phyloP scores from a whole-genome alignment of 208 protist genomes.

The Blastocrithidia nonstop region DNA sequence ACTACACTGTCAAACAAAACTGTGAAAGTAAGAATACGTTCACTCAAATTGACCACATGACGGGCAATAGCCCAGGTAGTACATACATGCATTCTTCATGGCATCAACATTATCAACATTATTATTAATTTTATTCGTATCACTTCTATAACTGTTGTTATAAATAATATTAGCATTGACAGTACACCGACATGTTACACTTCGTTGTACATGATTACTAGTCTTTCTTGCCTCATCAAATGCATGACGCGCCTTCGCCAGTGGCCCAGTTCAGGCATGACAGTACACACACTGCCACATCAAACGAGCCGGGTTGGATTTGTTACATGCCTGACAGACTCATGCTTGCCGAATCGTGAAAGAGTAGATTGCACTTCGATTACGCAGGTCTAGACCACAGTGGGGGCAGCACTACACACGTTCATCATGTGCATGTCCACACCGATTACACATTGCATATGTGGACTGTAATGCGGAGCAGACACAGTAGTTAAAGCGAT shows the following conservation, averaged over 20 bases:
- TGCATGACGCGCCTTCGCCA: too few relatives aligned
- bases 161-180: too few relatives aligned
- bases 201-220: too few relatives aligned
- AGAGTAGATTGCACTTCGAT: slow-evolving; percentile 2
- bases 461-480: slow-evolving; percentile 70
- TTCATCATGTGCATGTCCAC: slow-evolving; percentile 69
- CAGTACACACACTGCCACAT: slow-evolving; percentile 53
- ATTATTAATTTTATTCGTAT: too few relatives aligned
- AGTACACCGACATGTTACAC: too few relatives aligned
- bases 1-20: slow-evolving; percentile 40
- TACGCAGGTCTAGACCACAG: slow-evolving; percentile 26
- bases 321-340: slow-evolving; percentile 32
- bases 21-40: slow-evolving; percentile 18
- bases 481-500: slow-evolving; percentile 81
- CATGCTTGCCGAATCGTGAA: slow-evolving; percentile 48
- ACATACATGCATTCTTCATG: slow-evolving; percentile 7
- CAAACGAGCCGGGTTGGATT: slow-evolving; percentile 57
- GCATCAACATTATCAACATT: too few relatives aligned
- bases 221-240: too few relatives aligned
- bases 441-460: slow-evolving; percentile 42
- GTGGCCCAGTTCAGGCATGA: slow-evolving; percentile 22
- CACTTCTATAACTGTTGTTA: too few relatives aligned
- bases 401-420: slow-evolving; percentile 31
- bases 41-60: slow-evolving; percentile 30
- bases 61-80: slow-evolving; percentile 25